Evolutionary conservation across 768 basidiomycete genomes (phyloP).

Genomic region (Hypholoma fasciculare): DNA sequence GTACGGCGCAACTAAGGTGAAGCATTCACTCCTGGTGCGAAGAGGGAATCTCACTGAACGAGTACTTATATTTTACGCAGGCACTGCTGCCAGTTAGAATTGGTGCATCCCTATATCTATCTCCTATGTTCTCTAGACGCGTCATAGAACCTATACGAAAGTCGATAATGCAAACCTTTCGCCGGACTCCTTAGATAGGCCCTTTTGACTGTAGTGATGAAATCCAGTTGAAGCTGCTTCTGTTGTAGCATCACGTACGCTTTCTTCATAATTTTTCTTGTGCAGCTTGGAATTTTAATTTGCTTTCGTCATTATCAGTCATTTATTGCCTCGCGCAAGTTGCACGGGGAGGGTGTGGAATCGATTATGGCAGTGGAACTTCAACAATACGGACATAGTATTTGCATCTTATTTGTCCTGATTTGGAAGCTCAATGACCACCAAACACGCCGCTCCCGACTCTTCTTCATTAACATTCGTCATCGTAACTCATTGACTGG

Average conservation of each 20-base stretch:
- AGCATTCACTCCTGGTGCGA: slow-evolving; percentile 1
- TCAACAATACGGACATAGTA: not conserved
- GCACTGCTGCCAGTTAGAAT: slow-evolving; percentile 74
- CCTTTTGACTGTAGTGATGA: too few relatives aligned
- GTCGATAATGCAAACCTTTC: slow-evolving; percentile 30
- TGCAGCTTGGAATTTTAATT: too few relatives aligned
- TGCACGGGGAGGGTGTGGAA: too few relatives aligned
- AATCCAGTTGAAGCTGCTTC: too few relatives aligned
- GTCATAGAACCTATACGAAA: slow-evolving; percentile 64
- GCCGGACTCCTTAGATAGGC: slow-evolving; percentile 13
- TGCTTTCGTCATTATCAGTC: too few relatives aligned
- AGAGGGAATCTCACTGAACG: not conserved
- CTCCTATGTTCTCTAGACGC: slow-evolving; percentile 70
- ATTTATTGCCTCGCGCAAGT: too few relatives aligned
- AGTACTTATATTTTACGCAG: slow-evolving; percentile 32
- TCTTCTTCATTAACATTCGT: not conserved
- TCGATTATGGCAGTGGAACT: too few relatives aligned
- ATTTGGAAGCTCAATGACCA: slow-evolving; percentile 3
- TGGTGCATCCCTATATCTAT: slow-evolving; percentile 67
- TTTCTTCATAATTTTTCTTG: too few relatives aligned
- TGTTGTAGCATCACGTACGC: too few relatives aligned
- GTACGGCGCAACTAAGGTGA: slow-evolving; percentile 78
- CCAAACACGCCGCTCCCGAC: not conserved
- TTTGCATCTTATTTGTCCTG: slow-evolving; percentile 13
- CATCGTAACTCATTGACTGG: not conserved